Evolutionary conservation across 176 grass and related monocot species (phyloP).

Genomic region (Hyparrhenia diplandra): DNA sequence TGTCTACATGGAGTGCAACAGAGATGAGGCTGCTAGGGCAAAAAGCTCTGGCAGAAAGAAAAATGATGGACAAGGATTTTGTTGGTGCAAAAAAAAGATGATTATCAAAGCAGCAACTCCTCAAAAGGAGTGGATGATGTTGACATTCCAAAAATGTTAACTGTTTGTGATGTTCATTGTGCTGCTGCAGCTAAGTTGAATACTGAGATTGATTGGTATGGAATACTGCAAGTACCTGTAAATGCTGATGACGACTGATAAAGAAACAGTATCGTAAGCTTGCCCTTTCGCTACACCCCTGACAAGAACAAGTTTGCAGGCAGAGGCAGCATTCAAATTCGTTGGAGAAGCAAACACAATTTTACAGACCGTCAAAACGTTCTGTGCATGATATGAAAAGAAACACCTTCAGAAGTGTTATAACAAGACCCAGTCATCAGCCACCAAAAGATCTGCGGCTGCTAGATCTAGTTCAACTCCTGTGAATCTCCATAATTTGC

Average conservation of each 20-base stretch:
- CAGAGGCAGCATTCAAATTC: conserved; percentile 95
- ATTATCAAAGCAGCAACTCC: conserved; percentile 75
- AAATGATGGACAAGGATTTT: conserved; percentile 75
- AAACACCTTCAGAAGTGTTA: conserved; percentile 19
- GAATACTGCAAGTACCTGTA: conserved; percentile 70
- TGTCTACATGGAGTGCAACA: conserved; percentile 86
- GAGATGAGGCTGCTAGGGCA: conserved; percentile 75
- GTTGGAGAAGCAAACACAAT: conserved; percentile 73
- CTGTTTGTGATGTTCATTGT: conserved; percentile 83
- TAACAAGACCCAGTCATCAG: conserved; percentile 29
- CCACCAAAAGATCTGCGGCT: conserved; percentile 35
- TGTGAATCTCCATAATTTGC: conserved; percentile 41
- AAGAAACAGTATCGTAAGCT: conserved; percentile 88
- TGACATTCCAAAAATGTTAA: conserved; percentile 56
- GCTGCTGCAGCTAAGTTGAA: conserved; percentile 57
- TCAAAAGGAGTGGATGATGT: conserved; percentile 56
- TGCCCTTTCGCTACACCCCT: conserved; percentile 83
- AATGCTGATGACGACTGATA: conserved; percentile 61
- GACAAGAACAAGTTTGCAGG: conserved; percentile 94
- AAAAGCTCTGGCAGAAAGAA: conserved; percentile 67
- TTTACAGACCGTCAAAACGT: conserved; percentile 61
- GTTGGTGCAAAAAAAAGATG: conserved; percentile 55
- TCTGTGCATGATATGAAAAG: conserved; percentile 67
- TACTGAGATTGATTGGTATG: conserved; percentile 82
- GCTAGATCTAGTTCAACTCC: conserved; percentile 34